These are phyloP conservation scores for Colletotrichum sp. DNA, from an alignment of 2,329 filamentous ascomycete species.

Conservation along the genomic window DNA sequence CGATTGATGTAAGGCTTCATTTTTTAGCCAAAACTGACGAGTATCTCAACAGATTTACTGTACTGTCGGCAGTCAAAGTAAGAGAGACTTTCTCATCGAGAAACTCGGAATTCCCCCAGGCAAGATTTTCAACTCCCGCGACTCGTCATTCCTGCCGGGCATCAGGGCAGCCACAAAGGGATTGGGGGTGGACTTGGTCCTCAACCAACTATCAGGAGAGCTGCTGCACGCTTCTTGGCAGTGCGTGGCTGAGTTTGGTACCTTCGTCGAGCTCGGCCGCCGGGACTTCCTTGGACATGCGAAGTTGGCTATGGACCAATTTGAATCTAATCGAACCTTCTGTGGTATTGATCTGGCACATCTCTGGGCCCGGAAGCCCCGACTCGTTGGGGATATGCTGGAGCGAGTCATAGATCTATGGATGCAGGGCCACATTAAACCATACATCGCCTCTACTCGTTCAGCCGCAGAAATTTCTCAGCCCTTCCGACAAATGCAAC, in stretches of 20 bases:
- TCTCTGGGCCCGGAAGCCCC: background rate
- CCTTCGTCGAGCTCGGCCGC: slow-evolving; percentile 51
- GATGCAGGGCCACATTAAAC: background rate
- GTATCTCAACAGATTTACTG: slow-evolving; percentile 1
- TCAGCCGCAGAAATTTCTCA: slow-evolving; percentile 33
- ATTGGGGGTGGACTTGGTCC: slow-evolving; percentile 37
- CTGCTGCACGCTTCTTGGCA: slow-evolving; percentile 47
- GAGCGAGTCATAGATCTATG: background rate
- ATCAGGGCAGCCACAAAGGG: background rate
- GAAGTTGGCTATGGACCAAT: slow-evolving; percentile 49
- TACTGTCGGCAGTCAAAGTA: background rate
- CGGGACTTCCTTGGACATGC: slow-evolving; percentile 44
- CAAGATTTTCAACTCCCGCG: slow-evolving; percentile 1
- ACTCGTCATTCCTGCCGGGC: background rate
- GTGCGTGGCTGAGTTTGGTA: slow-evolving; percentile 48
- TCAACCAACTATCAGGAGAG: slow-evolving; percentile 48
- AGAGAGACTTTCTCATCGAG: background rate
- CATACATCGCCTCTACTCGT: slow-evolving; percentile 19
- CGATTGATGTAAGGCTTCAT: rapidly evolving
- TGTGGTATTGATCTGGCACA: slow-evolving; percentile 35
- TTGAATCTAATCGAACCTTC: slow-evolving; percentile 41
- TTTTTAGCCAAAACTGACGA: background rate
- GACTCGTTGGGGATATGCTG: background rate
- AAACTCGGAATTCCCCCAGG: background rate
- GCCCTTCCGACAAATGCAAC: slow-evolving; percentile 50